Conservation (phyloP, 768 basidiomycete species). For the Asterophora parasitica region DNA sequence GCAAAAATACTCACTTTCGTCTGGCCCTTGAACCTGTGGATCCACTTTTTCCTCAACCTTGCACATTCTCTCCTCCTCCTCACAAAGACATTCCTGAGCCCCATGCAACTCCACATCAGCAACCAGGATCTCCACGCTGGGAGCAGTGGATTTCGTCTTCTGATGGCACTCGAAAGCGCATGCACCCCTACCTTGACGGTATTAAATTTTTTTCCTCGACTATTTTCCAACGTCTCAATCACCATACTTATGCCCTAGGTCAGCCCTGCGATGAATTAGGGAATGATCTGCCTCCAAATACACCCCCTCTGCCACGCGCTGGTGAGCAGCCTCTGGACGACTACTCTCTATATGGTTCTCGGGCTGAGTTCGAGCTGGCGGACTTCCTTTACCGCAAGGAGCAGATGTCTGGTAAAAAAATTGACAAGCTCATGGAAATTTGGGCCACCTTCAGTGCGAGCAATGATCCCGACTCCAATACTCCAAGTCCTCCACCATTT, state of each 20-base stretch:
- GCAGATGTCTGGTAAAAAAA: constrained; percentile 5
- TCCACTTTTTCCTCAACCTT: neutral
- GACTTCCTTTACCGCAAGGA: constrained; percentile 6
- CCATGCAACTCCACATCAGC: neutral
- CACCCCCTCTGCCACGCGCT: neutral
- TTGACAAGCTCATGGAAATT: neutral
- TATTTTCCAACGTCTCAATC: neutral
- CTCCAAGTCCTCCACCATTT: constrained; percentile 22
- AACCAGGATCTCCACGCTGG: neutral
- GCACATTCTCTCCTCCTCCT: neutral
- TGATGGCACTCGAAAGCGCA: neutral
- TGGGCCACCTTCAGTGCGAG: neutral
- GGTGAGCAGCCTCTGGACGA: neutral
- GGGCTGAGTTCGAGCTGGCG: constrained; percentile 1
- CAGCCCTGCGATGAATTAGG: constrained; percentile 2
- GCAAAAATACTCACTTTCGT: neutral
- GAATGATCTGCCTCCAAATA: neutral
- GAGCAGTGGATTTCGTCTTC: neutral
- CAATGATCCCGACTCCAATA: neutral
- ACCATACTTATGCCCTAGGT: neutral
- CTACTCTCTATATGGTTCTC: neutral
- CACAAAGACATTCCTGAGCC: neutral
- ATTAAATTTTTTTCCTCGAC: neutral
- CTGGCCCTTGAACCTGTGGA: neutral
- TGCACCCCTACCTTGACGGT: neutral